Conservation (phyloP, 169 alveolate species). For the Toxoplasma gondii region DNA sequence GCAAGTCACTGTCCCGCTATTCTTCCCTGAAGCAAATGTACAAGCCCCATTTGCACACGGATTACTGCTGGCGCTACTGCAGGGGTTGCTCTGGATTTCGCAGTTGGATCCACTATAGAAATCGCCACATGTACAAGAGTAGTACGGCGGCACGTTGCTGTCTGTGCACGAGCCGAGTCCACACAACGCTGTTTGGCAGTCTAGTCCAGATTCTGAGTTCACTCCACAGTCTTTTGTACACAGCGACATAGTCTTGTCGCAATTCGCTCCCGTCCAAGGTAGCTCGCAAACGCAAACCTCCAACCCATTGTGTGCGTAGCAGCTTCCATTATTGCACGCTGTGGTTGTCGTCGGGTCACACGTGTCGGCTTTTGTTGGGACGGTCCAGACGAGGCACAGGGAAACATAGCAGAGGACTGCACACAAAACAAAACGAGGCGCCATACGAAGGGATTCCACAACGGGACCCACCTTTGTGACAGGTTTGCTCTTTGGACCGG, state of each 20-base stretch:
- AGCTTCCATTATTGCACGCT: conserved; percentile 63
- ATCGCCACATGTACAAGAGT: conserved; percentile 62
- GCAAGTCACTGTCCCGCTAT: conserved; percentile 69
- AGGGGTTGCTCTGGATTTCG: conserved; percentile 67
- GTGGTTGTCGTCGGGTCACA: background rate
- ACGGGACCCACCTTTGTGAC: no score
- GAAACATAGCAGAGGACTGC: no score
- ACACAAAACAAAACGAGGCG: no score
- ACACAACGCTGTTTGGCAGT: conserved; percentile 63
- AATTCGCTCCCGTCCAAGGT: conserved; percentile 57
- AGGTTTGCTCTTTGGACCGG: no score
- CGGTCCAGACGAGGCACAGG: background rate
- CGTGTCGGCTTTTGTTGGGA: background rate
- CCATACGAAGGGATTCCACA: no score
- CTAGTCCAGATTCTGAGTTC: conserved; percentile 54
- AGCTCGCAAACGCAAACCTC: conserved; percentile 62
- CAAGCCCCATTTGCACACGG: conserved; percentile 67
- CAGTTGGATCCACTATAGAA: conserved; percentile 60
- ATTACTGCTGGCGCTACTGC: conserved; percentile 59
- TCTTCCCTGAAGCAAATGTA: conserved; percentile 64
- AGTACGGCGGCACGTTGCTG: conserved; percentile 53
- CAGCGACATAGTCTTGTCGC: conserved; percentile 48
- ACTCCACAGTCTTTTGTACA: conserved; percentile 65
- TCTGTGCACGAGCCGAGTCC: conserved; percentile 60
- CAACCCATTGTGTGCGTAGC: conserved; percentile 60